phyloP scores from a whole-genome alignment of 768 basidiomycete genomes.

The Russula griseocarnosa region DNA sequence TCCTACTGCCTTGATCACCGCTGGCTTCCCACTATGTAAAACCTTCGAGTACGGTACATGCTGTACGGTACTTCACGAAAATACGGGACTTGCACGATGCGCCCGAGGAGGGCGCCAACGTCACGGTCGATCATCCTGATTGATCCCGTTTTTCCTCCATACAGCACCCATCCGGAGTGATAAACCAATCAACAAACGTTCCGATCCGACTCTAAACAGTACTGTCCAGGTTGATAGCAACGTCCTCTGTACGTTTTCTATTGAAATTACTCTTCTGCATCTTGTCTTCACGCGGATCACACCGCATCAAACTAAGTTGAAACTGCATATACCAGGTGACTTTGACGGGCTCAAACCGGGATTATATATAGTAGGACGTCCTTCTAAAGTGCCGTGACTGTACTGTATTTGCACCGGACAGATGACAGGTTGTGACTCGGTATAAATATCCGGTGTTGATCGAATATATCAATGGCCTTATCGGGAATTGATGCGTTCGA shows the following conservation, averaged over 20 bases:
- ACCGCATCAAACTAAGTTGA: background rate
- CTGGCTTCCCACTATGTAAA: no score
- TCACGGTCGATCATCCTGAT: background rate
- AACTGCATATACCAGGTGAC: background rate
- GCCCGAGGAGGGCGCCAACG: background rate
- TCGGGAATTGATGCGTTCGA: no score
- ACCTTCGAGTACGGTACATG: no score
- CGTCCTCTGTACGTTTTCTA: background rate
- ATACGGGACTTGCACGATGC: background rate
- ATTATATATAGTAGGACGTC: no score
- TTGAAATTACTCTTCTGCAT: background rate
- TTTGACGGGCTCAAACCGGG: background rate
- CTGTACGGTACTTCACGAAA: no score
- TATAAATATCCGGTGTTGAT: no score
- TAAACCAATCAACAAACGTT: background rate
- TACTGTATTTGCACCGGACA: no score
- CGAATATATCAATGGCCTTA: no score
- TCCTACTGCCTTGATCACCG: background rate
- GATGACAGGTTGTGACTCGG: no score
- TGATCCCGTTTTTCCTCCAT: no score
- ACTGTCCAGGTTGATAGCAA: background rate
- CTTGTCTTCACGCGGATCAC: background rate
- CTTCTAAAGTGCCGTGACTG: no score
- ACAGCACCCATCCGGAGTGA: no score
- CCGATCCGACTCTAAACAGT: background rate